Evolutionary conservation across 306 rosid genomes (phyloP).

Genomic region (Prunus mume): DNA sequence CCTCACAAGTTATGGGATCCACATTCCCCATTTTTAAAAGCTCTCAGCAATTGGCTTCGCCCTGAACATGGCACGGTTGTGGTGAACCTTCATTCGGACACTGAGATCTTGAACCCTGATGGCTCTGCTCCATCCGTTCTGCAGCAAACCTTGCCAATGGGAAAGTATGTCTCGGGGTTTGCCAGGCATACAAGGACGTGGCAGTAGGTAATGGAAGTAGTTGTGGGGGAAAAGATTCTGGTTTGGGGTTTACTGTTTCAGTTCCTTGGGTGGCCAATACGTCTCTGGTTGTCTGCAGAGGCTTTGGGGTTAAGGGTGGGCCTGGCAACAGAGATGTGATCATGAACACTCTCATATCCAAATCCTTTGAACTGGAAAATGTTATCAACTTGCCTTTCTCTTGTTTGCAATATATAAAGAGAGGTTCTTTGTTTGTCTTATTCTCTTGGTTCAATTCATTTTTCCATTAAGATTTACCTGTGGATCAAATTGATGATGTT

Average conservation of each 20-base stretch:
- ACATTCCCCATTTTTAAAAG: conserved; percentile 57
- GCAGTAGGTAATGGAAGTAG: conserved; percentile 41
- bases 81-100: conserved; percentile 92
- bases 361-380: conserved; percentile 72
- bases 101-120: conserved; percentile 45
- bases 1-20: conserved; percentile 77
- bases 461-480: no score
- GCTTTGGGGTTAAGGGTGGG: conserved; percentile 34
- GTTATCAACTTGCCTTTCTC: conserved; percentile 68
- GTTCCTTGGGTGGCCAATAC: conserved; percentile 92
- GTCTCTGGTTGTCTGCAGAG: conserved; percentile 82
- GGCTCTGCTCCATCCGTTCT: conserved; percentile 51
- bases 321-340: conserved; percentile 35
- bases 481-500: no score
- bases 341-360: conserved; percentile 45
- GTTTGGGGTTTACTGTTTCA: conserved; percentile 73
- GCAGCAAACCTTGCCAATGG: conserved; percentile 62
- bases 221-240: conserved; percentile 28
- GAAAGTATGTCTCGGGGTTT: conserved; percentile 61
- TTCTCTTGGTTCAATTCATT: no score
- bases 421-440: no score
- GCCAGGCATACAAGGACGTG: conserved; percentile 67
- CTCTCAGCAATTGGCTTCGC: conserved; percentile 64
- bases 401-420: conserved; percentile 65
- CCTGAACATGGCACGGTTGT: conserved; percentile 87